Evolutionary conservation across 192 early-diverging fungal species (phyloP).

Genomic region (Neocallimastix lanati): DNA sequence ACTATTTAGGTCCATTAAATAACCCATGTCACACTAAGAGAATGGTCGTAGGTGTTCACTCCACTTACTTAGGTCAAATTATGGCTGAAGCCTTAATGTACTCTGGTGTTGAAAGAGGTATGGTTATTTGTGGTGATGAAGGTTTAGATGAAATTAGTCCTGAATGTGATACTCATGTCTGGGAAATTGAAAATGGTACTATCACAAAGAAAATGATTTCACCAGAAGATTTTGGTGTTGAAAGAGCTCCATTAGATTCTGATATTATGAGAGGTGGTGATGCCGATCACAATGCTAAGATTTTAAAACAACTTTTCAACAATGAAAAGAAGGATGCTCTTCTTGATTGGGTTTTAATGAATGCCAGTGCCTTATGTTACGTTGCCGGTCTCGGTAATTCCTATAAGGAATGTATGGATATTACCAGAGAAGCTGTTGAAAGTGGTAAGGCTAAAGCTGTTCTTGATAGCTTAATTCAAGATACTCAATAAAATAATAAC

Average conservation of each 20-base stretch:
- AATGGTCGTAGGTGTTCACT: conserved; percentile 81
- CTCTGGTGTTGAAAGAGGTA: conserved; percentile 56
- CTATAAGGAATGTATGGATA: conserved; percentile 53
- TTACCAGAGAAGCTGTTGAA: conserved; percentile 55
- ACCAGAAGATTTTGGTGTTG: conserved; percentile 77
- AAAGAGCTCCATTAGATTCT: conserved; percentile 41
- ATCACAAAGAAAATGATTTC: conserved; percentile 47
- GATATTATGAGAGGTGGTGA: conserved; percentile 44
- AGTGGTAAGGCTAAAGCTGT: conserved; percentile 44
- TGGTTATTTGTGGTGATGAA: conserved; percentile 82
- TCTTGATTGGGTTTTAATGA: conserved; percentile 81
- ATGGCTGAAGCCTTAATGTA: conserved; percentile 70
- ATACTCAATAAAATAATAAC: background rate
- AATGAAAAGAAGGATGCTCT: conserved; percentile 45
- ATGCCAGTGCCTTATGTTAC: conserved; percentile 69
- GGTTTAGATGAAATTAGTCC: conserved; percentile 87
- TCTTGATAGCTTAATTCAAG: conserved; percentile 34
- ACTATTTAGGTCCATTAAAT: conserved; percentile 75
- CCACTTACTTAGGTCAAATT: conserved; percentile 48
- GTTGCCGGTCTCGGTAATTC: conserved; percentile 53
- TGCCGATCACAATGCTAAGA: conserved; percentile 50
- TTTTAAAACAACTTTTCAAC: conserved; percentile 47
- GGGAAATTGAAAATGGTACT: conserved; percentile 49
- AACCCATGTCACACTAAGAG: conserved; percentile 72
- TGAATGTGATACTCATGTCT: conserved; percentile 72